These are phyloP conservation scores for Ettlia oleoabundans DNA, from an alignment of 139 green algal species.

Conservation along the genomic window DNA sequence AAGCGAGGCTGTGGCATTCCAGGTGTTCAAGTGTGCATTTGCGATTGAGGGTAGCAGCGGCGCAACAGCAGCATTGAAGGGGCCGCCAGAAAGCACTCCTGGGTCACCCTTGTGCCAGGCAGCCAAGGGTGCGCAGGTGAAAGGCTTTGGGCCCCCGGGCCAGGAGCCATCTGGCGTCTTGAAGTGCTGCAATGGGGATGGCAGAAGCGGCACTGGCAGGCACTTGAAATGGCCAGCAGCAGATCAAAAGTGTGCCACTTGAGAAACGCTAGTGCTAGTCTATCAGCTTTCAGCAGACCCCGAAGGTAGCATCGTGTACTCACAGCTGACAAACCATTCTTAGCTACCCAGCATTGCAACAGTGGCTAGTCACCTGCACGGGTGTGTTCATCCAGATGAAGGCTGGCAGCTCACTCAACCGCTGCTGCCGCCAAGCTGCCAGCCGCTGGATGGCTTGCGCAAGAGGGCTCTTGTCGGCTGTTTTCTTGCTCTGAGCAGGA, in stretches of 20 bases:
- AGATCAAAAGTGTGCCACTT: background rate
- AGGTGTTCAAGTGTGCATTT: slow-evolving; percentile 20
- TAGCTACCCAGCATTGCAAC: background rate
- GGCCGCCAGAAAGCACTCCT: background rate
- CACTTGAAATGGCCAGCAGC: background rate
- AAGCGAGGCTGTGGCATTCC: slow-evolving; percentile 29
- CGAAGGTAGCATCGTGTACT: background rate
- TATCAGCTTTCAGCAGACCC: too few species aligned
- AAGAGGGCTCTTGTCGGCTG: background rate
- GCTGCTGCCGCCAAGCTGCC: background rate
- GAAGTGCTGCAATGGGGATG: slow-evolving; percentile 13
- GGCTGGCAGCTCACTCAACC: background rate
- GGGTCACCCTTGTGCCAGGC: slow-evolving; percentile 1
- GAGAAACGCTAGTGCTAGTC: too few species aligned
- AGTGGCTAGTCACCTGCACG: background rate
- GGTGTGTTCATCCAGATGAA: slow-evolving; percentile 30
- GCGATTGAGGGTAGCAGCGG: slow-evolving; percentile 23
- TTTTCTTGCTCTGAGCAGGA: background rate
- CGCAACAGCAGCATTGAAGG: slow-evolving; percentile 5
- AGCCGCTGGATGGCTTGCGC: background rate
- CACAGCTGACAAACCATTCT: background rate
- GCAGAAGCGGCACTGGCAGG: background rate
- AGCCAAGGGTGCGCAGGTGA: background rate
- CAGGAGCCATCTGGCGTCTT: background rate
- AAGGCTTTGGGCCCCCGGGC: background rate